phyloP scores from a whole-genome alignment of 148 eudicot species.

The Vaccinium darrowii region DNA sequence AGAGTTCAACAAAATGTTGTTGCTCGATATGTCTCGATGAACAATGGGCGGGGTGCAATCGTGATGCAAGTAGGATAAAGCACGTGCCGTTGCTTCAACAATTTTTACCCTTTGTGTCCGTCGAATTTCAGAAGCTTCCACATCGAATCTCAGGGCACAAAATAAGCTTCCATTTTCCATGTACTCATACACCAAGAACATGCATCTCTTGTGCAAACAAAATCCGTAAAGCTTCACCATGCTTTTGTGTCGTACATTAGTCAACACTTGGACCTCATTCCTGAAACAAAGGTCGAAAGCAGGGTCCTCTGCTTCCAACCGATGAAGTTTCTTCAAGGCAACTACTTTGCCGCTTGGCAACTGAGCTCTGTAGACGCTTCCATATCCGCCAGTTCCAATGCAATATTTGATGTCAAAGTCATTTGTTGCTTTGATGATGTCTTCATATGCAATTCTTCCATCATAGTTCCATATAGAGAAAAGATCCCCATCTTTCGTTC shows the following conservation, averaged over 20 bases:
- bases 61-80: conserved; percentile 19
- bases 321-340: conserved; percentile 25
- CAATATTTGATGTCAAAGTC: conserved; percentile 23
- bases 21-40: conserved; percentile 5
- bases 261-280: conserved; percentile 20
- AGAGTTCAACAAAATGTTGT: no score
- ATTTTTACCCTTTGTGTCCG: conserved; percentile 3
- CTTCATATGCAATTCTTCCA: conserved; percentile 30
- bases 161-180: conserved; percentile 8
- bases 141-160: no score
- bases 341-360: conserved; percentile 15
- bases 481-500: conserved; percentile 16
- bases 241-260: conserved; percentile 23
- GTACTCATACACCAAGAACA: conserved; percentile 19
- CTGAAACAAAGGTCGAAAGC: conserved; percentile 14
- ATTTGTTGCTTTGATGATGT: conserved; percentile 27
- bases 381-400: conserved; percentile 28
- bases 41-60: conserved; percentile 12
- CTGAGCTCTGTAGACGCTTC: conserved; percentile 17
- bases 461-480: conserved; percentile 30
- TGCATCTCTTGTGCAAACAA: conserved; percentile 11
- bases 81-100: conserved; percentile 12
- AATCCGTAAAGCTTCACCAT: conserved; percentile 22
- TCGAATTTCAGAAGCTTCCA: not conserved
- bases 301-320: conserved; percentile 11